phyloP scores from a whole-genome alignment of 1,284 basidiomycete species.

The Malassezia cuniculi region DNA sequence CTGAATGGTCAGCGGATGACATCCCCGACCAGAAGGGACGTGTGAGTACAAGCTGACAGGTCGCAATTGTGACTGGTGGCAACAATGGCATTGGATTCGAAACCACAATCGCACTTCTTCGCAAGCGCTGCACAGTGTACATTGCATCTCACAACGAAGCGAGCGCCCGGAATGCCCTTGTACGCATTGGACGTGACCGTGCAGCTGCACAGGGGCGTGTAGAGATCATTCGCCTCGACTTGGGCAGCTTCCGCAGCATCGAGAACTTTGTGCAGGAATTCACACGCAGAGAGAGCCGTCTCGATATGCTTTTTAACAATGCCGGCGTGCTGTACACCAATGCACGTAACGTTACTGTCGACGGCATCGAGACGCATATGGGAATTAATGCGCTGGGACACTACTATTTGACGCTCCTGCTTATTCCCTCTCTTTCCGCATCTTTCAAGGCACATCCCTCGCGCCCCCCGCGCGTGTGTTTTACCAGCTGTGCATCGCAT shows the following conservation, averaged over 20 bases:
- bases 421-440: conserved; percentile 13
- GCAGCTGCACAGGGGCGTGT: neutral
- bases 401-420: conserved; percentile 18
- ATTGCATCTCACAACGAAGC: conserved; percentile 12
- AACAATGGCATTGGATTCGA: conserved; percentile 34
- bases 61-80: conserved; percentile 35
- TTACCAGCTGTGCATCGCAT: conserved; percentile 18
- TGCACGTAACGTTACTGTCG: conserved; percentile 4
- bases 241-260: conserved; percentile 19
- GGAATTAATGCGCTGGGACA: conserved; percentile 29
- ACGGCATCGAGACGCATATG: conserved; percentile 28
- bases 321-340: conserved; percentile 17
- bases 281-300: conserved; percentile 5
- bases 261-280: conserved; percentile 18
- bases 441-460: conserved; percentile 3
- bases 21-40: conserved; percentile 5
- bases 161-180: conserved; percentile 9
- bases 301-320: conserved; percentile 26
- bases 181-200: neutral
- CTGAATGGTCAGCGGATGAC: conserved; percentile 3
- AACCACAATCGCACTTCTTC: conserved; percentile 20
- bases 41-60: conserved; percentile 3
- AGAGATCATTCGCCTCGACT: conserved; percentile 20
- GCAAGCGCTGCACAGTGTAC: conserved; percentile 24
- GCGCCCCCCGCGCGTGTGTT: conserved; percentile 11